Evolutionary conservation across 1,284 basidiomycete genomes (phyloP), one percentile per base, ranked within the genome.

Genomic region (Fistulina hepatica): DNA sequence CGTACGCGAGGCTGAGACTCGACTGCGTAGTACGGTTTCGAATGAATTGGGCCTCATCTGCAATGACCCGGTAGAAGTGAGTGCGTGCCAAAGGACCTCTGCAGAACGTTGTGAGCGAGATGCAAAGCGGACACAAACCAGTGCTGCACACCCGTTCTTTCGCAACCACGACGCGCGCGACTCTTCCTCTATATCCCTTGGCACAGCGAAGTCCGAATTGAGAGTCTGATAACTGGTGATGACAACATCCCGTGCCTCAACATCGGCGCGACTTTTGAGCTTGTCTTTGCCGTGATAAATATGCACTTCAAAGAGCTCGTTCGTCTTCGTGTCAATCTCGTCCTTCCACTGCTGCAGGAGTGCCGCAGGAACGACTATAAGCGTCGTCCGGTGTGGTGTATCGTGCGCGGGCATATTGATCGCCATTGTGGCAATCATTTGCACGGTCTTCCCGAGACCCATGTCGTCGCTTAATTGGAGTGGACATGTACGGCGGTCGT

Each of bases 351-450:
- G 45, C 33, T 72, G 65, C 12, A 83, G 59, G 11, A 83, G 62
- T 3, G 80, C 79, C 1, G 78, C 71, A 1, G 81, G 81, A 3
- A 81, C 79, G 19, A 83, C 66, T 34, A 83, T 66, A 3, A 83
- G 65, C 6, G 73, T 81, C 3, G 70, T 70, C 32, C 63, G 61
- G 35, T 58, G 47, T 6, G 62, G 57, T 6, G 71, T 69, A 21
- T 71, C 64, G 1, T 52, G 46, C 0, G 49, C 52, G 0, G 76
- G 71, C 48, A 65, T 61, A 47, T 81, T 78, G 50, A 65, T 63
- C 17, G 64, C 66, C 76, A 81, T 81, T 0, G 72, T 73, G 2
- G 76, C 79, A 42, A 82, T 81, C 73, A 79, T 79, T 51, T 81
- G 77, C 6, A 81, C 71, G 7, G 76, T 80, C 58, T 78, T 77